Evolutionary conservation across 257 asterid species (phyloP).

Genomic region (Primulina eburnea): DNA sequence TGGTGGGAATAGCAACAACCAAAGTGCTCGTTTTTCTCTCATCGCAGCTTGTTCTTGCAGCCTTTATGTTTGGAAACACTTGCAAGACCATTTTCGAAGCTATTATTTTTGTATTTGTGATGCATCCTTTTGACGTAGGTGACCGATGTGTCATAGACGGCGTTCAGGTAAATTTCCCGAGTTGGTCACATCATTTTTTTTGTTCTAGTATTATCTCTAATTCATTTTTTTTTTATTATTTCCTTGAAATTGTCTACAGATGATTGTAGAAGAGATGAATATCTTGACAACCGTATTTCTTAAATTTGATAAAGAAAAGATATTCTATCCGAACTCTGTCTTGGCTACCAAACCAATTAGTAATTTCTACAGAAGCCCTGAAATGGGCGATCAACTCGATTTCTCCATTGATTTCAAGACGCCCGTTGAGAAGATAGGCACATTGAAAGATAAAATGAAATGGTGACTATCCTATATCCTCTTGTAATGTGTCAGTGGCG

Average conservation of each 20-base stretch:
- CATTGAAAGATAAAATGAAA: constrained; percentile 58
- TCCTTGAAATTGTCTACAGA: constrained; percentile 27
- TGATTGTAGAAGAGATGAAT: constrained; percentile 59
- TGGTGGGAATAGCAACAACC: constrained; percentile 57
- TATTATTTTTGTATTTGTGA: constrained; percentile 53
- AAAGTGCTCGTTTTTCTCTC: constrained; percentile 50
- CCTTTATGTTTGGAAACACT: constrained; percentile 60
- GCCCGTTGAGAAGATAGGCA: constrained; percentile 67
- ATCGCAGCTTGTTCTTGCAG: constrained; percentile 57
- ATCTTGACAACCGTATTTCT: constrained; percentile 43
- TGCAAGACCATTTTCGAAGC: constrained; percentile 68
- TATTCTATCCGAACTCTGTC: constrained; percentile 43
- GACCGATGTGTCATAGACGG: constrained; percentile 63
- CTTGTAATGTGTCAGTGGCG: background rate
- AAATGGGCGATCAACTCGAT: constrained; percentile 75
- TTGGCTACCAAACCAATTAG: constrained; percentile 45
- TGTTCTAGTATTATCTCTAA: background rate
- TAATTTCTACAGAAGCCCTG: constrained; percentile 80
- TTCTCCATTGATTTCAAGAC: constrained; percentile 78
- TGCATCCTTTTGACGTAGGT: constrained; percentile 69
- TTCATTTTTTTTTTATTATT: background rate
- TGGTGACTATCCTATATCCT: constrained; percentile 34
- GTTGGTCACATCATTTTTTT: background rate
- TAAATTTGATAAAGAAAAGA: constrained; percentile 42
- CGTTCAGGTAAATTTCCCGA: constrained; percentile 36